A percentile compares a stretch with the other conserved stretches of the same genome.
phyloP scores from a whole-genome alignment of 1,284 basidiomycete genomes.

The Grifola frondosa region DNA sequence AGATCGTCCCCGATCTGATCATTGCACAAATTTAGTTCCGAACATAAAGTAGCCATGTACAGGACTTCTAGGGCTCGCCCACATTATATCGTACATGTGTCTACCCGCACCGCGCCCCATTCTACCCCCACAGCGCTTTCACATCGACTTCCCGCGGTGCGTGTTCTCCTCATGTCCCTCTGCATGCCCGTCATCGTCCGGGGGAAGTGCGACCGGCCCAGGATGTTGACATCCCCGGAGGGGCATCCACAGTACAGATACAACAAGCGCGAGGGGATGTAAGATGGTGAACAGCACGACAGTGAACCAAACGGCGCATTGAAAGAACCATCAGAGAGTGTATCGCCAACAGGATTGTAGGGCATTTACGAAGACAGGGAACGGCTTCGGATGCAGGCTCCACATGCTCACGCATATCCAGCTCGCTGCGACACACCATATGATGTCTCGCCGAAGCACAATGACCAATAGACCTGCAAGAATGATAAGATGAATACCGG shows the following conservation, averaged over 20 bases:
- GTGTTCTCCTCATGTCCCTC: constrained; percentile 10
- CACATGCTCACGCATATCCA: constrained; percentile 71
- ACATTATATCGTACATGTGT: too few species aligned
- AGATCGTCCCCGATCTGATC: too few species aligned
- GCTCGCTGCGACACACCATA: constrained; percentile 69
- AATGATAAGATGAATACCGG: not conserved
- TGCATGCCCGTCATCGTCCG: constrained; percentile 31
- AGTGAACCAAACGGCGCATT: constrained; percentile 48
- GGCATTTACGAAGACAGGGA: constrained; percentile 55
- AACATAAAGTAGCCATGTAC: too few species aligned
- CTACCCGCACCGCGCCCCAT: too few species aligned
- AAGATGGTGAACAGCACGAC: constrained; percentile 57
- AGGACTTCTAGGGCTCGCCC: too few species aligned
- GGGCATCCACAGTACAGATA: constrained; percentile 37
- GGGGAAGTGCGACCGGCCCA: constrained; percentile 45
- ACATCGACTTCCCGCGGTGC: constrained; percentile 30
- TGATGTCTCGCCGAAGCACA: constrained; percentile 55
- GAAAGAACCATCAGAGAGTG: constrained; percentile 4
- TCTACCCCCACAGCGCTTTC: constrained; percentile 33
- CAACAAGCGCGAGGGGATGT: constrained; percentile 54
- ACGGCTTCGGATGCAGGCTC: constrained; percentile 56
- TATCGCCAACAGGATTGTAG: not conserved
- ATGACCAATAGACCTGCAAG: constrained; percentile 52
- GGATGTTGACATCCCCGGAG: constrained; percentile 30
- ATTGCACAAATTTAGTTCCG: too few species aligned